Conservation (phyloP, 2,329 filamentous ascomycete species). For the Aspergillus ustus region DNA sequence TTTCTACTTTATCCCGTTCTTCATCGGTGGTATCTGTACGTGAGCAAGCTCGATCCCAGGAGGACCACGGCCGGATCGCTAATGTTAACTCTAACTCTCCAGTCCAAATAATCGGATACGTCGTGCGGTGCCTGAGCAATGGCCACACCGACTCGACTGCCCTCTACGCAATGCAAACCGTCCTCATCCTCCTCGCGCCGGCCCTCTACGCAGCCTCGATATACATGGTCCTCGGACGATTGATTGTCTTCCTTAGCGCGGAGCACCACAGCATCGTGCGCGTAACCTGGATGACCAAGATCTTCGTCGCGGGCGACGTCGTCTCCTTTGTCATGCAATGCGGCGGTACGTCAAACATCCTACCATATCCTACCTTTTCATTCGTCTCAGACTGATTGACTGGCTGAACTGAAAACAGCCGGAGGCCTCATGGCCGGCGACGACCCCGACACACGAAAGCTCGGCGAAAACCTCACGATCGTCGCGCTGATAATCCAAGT, state of each 20-base stretch:
- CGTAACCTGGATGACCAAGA: constrained; percentile 17
- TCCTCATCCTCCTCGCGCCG: constrained; percentile 44
- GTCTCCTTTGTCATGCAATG: constrained; percentile 39
- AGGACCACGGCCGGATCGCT: background rate
- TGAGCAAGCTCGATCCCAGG: background rate
- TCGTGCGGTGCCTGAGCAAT: constrained; percentile 26
- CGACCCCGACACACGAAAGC: constrained; percentile 11
- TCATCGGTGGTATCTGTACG: constrained; percentile 39
- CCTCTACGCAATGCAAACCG: constrained; percentile 40
- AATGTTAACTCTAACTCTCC: too few species aligned
- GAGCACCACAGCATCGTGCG: constrained; percentile 2
- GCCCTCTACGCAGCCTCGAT: constrained; percentile 47
- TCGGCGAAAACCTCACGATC: constrained; percentile 52
- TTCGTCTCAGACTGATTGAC: background rate
- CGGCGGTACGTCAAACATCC: constrained; percentile 22
- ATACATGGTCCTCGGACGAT: constrained; percentile 28
- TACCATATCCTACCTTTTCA: background rate
- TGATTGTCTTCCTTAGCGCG: background rate
- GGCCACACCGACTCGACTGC: constrained; percentile 18
- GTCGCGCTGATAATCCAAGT: constrained; percentile 63
- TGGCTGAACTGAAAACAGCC: constrained; percentile 16
- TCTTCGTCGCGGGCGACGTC: constrained; percentile 41
- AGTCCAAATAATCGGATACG: constrained; percentile 52
- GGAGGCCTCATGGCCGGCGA: constrained; percentile 25
- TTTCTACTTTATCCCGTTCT: constrained; percentile 43